Evolutionary conservation across 1,139 yeast species (phyloP).

Genomic region (Scheffersomyces cryptocercus): DNA sequence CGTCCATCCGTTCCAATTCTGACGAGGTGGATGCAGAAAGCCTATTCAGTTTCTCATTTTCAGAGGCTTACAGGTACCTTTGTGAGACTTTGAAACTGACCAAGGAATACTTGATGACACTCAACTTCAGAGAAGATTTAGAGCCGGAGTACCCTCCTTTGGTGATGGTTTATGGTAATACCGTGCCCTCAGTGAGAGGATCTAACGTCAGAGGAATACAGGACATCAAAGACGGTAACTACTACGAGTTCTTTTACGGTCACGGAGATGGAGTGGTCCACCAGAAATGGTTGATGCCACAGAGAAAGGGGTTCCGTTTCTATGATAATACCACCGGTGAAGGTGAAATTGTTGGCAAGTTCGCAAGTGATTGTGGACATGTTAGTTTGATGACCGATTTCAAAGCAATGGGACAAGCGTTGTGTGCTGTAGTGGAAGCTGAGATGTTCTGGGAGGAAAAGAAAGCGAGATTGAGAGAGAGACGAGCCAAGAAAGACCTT

Average conservation of each 20-base stretch:
- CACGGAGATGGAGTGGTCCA: conserved; percentile 95
- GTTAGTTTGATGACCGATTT: conserved; percentile 77
- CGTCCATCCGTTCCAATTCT: not conserved
- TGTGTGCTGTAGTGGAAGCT: conserved; percentile 58
- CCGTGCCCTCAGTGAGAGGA: conserved; percentile 83
- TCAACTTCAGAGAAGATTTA: conserved; percentile 52
- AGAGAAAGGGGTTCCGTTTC: conserved; percentile 58
- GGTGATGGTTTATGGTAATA: conserved; percentile 76
- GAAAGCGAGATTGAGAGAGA: conserved; percentile 1
- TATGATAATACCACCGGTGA: conserved; percentile 32
- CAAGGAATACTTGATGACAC: conserved; percentile 55
- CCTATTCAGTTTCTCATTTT: conserved; percentile 39
- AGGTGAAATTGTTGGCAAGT: conserved; percentile 64
- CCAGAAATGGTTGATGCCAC: conserved; percentile 81
- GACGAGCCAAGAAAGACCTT: not conserved
- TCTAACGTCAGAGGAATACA: conserved; percentile 61
- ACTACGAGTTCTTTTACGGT: conserved; percentile 76
- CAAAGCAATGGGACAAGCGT: conserved; percentile 68
- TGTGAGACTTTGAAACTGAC: conserved; percentile 61
- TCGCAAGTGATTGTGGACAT: conserved; percentile 70
- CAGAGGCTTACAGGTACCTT: conserved; percentile 67
- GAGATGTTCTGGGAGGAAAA: conserved; percentile 42
- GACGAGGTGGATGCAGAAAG: conserved; percentile 10
- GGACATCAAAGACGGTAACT: conserved; percentile 70
- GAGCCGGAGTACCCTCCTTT: conserved; percentile 71